Percentiles rank a stretch among this genome's conserved stretches.
phyloP scores from a whole-genome alignment of 2,329 filamentous ascomycete species.

The Aspergillus fumigatus region DNA sequence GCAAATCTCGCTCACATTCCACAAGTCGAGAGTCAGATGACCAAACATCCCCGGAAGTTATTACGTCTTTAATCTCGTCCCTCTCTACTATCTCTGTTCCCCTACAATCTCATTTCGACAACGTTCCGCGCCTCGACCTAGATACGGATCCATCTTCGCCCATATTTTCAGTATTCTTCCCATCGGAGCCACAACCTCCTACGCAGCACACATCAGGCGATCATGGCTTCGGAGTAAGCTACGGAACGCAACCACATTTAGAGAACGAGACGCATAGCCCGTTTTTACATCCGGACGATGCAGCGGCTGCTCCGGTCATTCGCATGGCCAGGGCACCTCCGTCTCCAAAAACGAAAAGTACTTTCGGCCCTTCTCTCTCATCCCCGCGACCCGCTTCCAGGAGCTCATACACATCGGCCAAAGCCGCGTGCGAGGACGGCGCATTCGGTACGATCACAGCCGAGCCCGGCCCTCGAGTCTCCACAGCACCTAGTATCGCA shows the following conservation, averaged over 20 bases:
- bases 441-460: conserved; percentile 38
- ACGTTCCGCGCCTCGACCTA: conserved; percentile 41
- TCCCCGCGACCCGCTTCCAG: conserved; percentile 31
- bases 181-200: conserved; percentile 21
- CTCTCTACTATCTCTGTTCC: conserved; percentile 59
- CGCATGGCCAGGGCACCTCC: conserved; percentile 78
- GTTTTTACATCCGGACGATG: conserved; percentile 51
- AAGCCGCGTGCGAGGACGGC: conserved; percentile 29
- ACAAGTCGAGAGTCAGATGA: conserved; percentile 29
- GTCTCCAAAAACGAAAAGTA: conserved; percentile 67
- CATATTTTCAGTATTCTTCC: conserved; percentile 23
- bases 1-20: conserved; percentile 39
- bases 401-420: conserved; percentile 35
- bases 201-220: conserved; percentile 18
- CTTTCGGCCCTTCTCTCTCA: conserved; percentile 19
- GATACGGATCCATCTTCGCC: conserved; percentile 37
- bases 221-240: conserved; percentile 65
- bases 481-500: conserved; percentile 35
- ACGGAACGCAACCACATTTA: conserved; percentile 59
- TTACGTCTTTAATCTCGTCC: conserved; percentile 59
- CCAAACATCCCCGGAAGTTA: conserved; percentile 46
- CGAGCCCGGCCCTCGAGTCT: conserved; percentile 36
- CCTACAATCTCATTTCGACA: conserved; percentile 66
- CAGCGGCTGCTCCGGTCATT: conserved; percentile 64
- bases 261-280: conserved; percentile 49